phyloP scores from a whole-genome alignment of 768 basidiomycete genomes.

The Xerocomellus amylosporus region DNA sequence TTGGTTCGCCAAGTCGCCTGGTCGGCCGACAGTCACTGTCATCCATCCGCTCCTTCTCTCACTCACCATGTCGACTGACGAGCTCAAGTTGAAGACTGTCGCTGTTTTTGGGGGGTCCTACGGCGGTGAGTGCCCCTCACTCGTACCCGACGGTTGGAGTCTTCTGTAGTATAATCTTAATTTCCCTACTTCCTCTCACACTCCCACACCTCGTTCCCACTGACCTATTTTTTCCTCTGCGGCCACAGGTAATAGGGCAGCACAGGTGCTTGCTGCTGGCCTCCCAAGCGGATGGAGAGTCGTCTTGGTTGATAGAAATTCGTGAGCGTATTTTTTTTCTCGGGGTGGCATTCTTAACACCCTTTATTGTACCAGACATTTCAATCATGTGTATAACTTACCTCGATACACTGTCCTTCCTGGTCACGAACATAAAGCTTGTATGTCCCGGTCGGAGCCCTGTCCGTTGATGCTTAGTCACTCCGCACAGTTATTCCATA shows the following conservation, averaged over 20 bases:
- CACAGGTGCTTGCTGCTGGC: slow-evolving; percentile 45
- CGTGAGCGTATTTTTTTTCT: slow-evolving; percentile 35
- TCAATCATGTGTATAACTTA: slow-evolving; percentile 59
- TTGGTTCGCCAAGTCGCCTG: too few species aligned
- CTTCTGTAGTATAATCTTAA: background rate
- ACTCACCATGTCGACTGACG: slow-evolving; percentile 7
- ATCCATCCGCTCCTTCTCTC: background rate
- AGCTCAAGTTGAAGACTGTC: slow-evolving; percentile 34
- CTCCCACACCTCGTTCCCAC: background rate
- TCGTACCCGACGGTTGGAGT: background rate
- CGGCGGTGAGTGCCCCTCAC: slow-evolving; percentile 39
- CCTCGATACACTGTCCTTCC: slow-evolving; percentile 56
- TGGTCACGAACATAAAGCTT: slow-evolving; percentile 65
- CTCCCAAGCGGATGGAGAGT: slow-evolving; percentile 54
- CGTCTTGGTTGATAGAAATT: slow-evolving; percentile 58
- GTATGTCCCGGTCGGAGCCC: slow-evolving; percentile 30
- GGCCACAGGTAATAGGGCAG: slow-evolving; percentile 44
- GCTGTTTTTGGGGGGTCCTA: slow-evolving; percentile 56
- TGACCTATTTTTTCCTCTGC: background rate
- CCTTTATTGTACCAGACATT: slow-evolving; percentile 34
- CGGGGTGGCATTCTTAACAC: background rate
- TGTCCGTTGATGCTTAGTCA: background rate
- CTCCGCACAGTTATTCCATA: slow-evolving; percentile 50
- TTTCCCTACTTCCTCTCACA: background rate
- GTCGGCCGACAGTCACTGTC: background rate